A percentile compares a stretch with the other conserved stretches of the same genome.
Evolutionary conservation across 2,329 filamentous ascomycete genomes (phyloP).

Genomic region (Calonectria honghensis): DNA sequence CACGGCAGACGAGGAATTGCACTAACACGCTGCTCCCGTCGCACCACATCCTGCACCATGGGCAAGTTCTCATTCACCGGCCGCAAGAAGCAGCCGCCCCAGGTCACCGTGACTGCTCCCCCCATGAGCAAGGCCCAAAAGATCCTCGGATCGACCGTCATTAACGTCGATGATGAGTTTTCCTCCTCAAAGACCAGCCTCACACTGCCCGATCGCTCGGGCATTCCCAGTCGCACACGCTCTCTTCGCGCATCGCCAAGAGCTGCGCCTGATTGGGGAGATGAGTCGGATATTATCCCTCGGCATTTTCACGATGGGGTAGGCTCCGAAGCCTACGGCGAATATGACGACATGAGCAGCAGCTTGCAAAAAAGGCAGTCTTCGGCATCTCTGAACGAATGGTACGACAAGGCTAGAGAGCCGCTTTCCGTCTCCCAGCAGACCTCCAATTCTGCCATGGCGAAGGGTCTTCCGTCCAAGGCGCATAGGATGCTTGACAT

Average conservation of each 20-base stretch:
- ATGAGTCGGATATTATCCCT: conserved; percentile 54
- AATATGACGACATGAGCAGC: conserved; percentile 60
- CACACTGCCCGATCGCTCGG: conserved; percentile 42
- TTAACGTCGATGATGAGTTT: conserved; percentile 53
- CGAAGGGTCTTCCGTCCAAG: conserved; percentile 72
- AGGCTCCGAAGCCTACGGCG: conserved; percentile 42
- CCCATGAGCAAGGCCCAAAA: conserved; percentile 55
- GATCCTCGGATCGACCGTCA: conserved; percentile 52
- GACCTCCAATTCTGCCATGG: conserved; percentile 75
- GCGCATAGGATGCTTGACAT: conserved; percentile 68
- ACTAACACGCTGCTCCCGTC: background rate
- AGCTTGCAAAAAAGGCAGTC: conserved; percentile 69
- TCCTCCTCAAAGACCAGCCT: conserved; percentile 51
- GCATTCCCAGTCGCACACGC: conserved; percentile 38
- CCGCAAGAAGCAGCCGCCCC: conserved; percentile 56
- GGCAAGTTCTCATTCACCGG: conserved; percentile 55
- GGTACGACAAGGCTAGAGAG: conserved; percentile 74
- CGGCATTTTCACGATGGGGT: conserved; percentile 46
- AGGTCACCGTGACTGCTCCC: conserved; percentile 54
- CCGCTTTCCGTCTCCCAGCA: conserved; percentile 76
- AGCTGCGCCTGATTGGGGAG: conserved; percentile 50
- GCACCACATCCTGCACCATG: conserved; percentile 47
- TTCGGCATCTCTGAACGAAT: conserved; percentile 73
- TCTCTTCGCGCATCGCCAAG: conserved; percentile 28
- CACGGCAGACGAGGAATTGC: conserved; percentile 15